Evolutionary conservation across 2,329 filamentous ascomycete species (phyloP).

Genomic region (Penicillium brevicompactum): DNA sequence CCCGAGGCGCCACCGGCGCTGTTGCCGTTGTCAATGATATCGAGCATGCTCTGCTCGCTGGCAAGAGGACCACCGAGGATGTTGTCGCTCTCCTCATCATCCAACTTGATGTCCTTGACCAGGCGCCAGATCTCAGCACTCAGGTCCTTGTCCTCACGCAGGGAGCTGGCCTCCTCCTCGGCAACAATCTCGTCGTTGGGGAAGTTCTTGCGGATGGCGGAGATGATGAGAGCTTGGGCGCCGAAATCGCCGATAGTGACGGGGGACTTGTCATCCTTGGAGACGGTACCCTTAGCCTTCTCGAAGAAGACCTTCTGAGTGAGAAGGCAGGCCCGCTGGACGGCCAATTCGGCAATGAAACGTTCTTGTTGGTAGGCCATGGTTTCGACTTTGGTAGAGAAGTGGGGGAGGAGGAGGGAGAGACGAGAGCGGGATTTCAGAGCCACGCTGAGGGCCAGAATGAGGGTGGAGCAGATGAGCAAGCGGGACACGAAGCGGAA

Average conservation of each 20-base stretch:
- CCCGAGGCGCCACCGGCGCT: slow-evolving; percentile 43
- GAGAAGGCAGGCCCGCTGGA: slow-evolving; percentile 77
- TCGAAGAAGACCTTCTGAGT: slow-evolving; percentile 80
- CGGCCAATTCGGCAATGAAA: slow-evolving; percentile 80
- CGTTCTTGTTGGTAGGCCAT: slow-evolving; percentile 74
- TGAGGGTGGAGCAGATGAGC: slow-evolving; percentile 40
- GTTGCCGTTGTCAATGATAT: slow-evolving; percentile 59
- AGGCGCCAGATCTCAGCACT: slow-evolving; percentile 81
- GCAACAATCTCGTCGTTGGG: slow-evolving; percentile 88
- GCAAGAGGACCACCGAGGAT: slow-evolving; percentile 70
- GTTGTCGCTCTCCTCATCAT: slow-evolving; percentile 65
- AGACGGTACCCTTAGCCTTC: slow-evolving; percentile 90
- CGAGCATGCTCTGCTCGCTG: slow-evolving; percentile 63
- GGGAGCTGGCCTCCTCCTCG: slow-evolving; percentile 85
- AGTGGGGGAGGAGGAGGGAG: slow-evolving; percentile 37
- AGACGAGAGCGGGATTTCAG: slow-evolving; percentile 44
- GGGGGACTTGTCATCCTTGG: slow-evolving; percentile 93
- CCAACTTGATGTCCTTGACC: slow-evolving; percentile 71
- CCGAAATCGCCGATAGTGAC: slow-evolving; percentile 98
- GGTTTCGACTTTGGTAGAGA: slow-evolving; percentile 29
- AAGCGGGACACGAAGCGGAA: slow-evolving; percentile 33
- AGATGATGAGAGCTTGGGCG: slow-evolving; percentile 93
- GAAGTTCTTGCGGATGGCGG: slow-evolving; percentile 85
- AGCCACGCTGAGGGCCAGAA: slow-evolving; percentile 47
- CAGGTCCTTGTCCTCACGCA: slow-evolving; percentile 71